Base-by-base conservation (phyloP, 441 rosid species). In the Melastoma candidum region DNA sequence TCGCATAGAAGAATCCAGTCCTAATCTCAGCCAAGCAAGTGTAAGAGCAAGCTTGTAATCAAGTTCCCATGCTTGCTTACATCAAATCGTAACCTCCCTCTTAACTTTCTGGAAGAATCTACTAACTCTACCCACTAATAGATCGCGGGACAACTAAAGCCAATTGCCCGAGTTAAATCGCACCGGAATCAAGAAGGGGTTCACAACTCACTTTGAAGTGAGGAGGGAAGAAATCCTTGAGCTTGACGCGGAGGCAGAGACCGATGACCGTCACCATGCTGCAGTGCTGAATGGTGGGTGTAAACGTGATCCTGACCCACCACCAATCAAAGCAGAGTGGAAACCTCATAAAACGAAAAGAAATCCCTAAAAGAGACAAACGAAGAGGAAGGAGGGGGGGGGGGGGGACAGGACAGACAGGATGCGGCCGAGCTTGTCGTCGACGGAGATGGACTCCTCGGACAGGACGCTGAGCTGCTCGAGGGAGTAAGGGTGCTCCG, bases 391-490 rank as follows among this genome's bases (percentile, higher is more conserved):
- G 22, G 22, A 1, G 22, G 22, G 22, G 22, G 22, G 22, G 22
- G 22, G 22, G 22, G 22, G 53, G 39, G 2, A 41, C 6, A 10
- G 8, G 8, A 68, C 82, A 70, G 58, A 79, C 89, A 82, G 53
- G 59, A 79, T 71, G 46, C 83, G 83, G 44, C 80, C 74, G 44
- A 77, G 81, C 72, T 74, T 77, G 77, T 79, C 85, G 29, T 77
- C 89, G 53, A 82, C 22, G 22, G 22, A 17, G 22, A 17, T 17
- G 50, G 89, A 82, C 53, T 82, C 85, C 71, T 82, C 85, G 13
- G 89, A 79, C 11, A 82, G 77, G 66, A 82, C 89, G 53, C 85
- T 77, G 14, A 82, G 85, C 75, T 82, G 85, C 64, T 82, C 85
- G 56, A 82, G 68, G 7, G 89, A 75, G 55, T 82, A 77, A 14